phyloP scores from a whole-genome alignment of 148 eudicot species.

The Vaccinium corymbosum region DNA sequence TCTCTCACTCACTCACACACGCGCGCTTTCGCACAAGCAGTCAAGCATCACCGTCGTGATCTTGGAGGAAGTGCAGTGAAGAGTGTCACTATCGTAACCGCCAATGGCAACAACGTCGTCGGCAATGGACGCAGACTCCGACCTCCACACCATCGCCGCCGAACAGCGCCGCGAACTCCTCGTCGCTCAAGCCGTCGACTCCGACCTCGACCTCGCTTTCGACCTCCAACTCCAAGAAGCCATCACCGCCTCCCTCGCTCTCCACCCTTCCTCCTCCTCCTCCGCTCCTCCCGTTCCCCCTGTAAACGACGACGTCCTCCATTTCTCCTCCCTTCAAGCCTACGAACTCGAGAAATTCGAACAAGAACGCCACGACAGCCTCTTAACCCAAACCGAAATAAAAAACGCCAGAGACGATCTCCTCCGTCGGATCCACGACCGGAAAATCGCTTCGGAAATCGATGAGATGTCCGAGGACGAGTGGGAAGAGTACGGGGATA shows the following conservation, averaged over 20 bases:
- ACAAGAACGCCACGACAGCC: constrained; percentile 35
- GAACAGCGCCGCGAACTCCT: constrained; percentile 36
- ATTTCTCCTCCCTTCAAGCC: constrained; percentile 26
- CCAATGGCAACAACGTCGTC: background rate
- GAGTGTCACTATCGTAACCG: background rate
- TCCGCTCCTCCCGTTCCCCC: constrained; percentile 4
- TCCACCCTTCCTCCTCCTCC: constrained; percentile 39
- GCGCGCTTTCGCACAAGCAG: background rate
- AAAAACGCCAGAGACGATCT: constrained; percentile 35
- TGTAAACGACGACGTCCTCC: background rate
- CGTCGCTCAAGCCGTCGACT: constrained; percentile 32
- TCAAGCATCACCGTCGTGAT: background rate
- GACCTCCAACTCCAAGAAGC: constrained; percentile 64
- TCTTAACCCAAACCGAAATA: constrained; percentile 33
- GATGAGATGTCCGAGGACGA: constrained; percentile 38
- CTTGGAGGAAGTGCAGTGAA: background rate
- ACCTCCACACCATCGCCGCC: constrained; percentile 23
- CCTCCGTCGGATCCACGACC: constrained; percentile 54
- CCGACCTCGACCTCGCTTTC: constrained; percentile 57
- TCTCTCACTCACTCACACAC: background rate
- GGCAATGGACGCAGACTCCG: constrained; percentile 12
- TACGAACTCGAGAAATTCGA: constrained; percentile 38
- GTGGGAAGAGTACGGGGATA: constrained; percentile 50
- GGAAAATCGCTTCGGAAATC: constrained; percentile 43
- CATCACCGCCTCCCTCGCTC: constrained; percentile 53